A percentile compares a stretch with the other conserved stretches of the same genome.
These are phyloP conservation scores for Polygonum maritimum DNA, from an alignment of 148 eudicot species.

Conservation along the genomic window DNA sequence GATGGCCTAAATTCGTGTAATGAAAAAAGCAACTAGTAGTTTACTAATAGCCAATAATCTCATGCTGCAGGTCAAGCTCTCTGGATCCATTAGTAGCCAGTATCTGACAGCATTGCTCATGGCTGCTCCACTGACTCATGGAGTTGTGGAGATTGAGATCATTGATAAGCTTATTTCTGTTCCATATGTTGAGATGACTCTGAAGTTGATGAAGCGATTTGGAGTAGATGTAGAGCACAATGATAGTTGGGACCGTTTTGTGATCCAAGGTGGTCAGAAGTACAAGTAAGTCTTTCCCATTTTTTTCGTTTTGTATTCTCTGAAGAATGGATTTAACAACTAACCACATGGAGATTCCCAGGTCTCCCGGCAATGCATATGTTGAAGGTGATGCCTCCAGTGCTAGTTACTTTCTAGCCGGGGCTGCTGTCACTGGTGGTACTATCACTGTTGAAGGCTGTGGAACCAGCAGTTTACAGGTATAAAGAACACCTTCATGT, in stretches of 20 bases:
- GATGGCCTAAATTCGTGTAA: no score
- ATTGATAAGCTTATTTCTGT: constrained; percentile 87
- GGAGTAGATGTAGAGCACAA: constrained; percentile 78
- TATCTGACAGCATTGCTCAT: constrained; percentile 93
- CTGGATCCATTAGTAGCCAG: constrained; percentile 97
- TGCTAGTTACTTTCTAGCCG: constrained; percentile 95
- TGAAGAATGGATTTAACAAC: neutral
- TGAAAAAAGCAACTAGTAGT: neutral
- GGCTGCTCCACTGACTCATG: constrained; percentile 91
- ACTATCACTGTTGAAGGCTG: constrained; percentile 98
- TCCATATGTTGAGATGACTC: constrained; percentile 98
- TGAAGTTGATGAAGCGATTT: constrained; percentile 90
- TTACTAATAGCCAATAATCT: neutral
- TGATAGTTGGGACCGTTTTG: constrained; percentile 69
- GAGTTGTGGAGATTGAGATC: constrained; percentile 90
- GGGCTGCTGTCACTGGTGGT: constrained; percentile 97
- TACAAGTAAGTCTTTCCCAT: constrained; percentile 59
- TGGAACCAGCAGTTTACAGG: constrained; percentile 94
- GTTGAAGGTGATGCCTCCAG: constrained; percentile 99
- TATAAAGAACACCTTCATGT: constrained; percentile 12
- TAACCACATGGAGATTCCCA: constrained; percentile 13
- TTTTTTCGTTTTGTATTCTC: neutral
- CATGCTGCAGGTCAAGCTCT: constrained; percentile 77
- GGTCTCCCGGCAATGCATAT: constrained; percentile 93
- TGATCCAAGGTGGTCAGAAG: constrained; percentile 81